Base-by-base conservation (phyloP, 768 basidiomycete species). In the Lentinula lateritia region DNA sequence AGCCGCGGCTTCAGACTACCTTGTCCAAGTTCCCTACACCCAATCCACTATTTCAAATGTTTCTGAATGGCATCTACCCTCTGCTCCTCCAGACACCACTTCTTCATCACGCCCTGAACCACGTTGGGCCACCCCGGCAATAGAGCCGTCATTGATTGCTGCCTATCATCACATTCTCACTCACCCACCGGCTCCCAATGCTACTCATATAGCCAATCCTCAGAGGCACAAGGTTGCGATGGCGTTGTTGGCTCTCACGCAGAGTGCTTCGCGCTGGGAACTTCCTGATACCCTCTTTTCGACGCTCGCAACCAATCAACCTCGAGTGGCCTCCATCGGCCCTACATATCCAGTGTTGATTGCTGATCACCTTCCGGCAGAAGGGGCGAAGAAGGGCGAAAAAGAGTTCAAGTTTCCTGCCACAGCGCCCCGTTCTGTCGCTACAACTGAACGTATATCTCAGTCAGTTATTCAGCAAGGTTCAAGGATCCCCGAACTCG, bases 131-230 rank as follows among this genome's bases (percentile, higher is more conserved):
- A 80, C 81, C 1, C 83, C 86, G 0, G 83, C 82, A 64, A 80
- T 81, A 6, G 86, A 89, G 64, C 87, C 81, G 2, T 78, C 89
- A 1, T 80, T 92, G 35, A 70, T 89, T 46, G 75, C 78, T 12
- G 90, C 88, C 5, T 92, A 90, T 67, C 91, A 90, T 64, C 86
- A 92, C 65, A 87, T 91, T 62, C 80, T 91, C 54, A 90, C 87
- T 0, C 84, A 91, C 65, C 87, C 88, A 0, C 82, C 86, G 0
- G 75, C 84, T 0, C 69, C 60, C 0, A 73, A 76, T 57, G 74
- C 78, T 0, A 75, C 76, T 5, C 70, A 16, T 5, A 56, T 36
- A 18, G 73, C 83, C 3, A 89, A 84, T 58, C 84, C 86, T 35
- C 74, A 84, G 5, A 82, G 88, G 48, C 90, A 92, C 73, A 86